These are phyloP conservation scores for Kazachstania psychrophila DNA, from an alignment of 805 yeast genomes.

Conservation along the genomic window DNA sequence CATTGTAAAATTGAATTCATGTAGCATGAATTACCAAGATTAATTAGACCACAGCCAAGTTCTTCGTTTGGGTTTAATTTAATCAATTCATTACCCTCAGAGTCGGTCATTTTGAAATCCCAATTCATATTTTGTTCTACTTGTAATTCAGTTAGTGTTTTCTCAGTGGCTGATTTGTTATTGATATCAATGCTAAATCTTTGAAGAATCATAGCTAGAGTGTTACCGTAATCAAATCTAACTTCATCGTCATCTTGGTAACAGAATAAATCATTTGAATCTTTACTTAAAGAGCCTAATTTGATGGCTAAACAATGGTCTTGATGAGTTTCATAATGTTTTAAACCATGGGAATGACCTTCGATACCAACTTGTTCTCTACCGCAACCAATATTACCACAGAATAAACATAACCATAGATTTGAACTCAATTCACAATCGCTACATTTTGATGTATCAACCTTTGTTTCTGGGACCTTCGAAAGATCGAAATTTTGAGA, in stretches of 20 bases:
- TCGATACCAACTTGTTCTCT: conserved; percentile 86
- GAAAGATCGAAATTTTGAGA: conserved; percentile 38
- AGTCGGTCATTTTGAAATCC: conserved; percentile 78
- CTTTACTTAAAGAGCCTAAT: conserved; percentile 75
- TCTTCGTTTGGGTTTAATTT: conserved; percentile 36
- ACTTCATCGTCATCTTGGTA: conserved; percentile 86
- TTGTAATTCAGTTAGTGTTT: conserved; percentile 78
- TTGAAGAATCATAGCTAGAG: conserved; percentile 32
- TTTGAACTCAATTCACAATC: conserved; percentile 63
- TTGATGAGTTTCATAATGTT: conserved; percentile 45
- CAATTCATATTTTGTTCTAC: conserved; percentile 87
- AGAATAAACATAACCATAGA: conserved; percentile 84
- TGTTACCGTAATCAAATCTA: conserved; percentile 44
- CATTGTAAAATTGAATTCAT: conserved; percentile 73
- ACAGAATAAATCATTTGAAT: conserved; percentile 74
- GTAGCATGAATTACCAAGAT: conserved; percentile 91
- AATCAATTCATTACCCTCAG: conserved; percentile 52
- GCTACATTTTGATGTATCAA: conserved; percentile 33
- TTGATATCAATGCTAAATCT: conserved; percentile 61
- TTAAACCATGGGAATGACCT: conserved; percentile 88
- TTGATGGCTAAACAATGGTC: conserved; percentile 82
- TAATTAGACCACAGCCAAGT: conserved; percentile 76
- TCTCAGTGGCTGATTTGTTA: conserved; percentile 62
- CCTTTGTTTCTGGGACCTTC: not conserved
- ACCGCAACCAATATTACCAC: conserved; percentile 94